A percentile compares a stretch with the other conserved stretches of the same genome.
phyloP scores from a whole-genome alignment of 78 protist genomes.

The Dictyostelium brefeldianum region DNA sequence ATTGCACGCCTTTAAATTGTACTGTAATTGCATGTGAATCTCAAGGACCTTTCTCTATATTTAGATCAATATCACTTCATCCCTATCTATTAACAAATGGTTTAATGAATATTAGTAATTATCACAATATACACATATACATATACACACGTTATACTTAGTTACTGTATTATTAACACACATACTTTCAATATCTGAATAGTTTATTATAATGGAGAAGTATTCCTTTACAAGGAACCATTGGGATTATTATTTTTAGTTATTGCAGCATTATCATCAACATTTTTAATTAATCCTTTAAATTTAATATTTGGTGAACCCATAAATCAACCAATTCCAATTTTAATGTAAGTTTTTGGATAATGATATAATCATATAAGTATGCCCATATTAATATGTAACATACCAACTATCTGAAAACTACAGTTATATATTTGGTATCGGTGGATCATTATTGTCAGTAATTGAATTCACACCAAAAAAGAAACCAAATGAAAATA shows the following conservation, averaged over 20 bases:
- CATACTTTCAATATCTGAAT: no score
- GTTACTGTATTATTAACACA: background rate
- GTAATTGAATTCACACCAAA: constrained; percentile 71
- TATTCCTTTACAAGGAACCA: constrained; percentile 74
- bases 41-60: constrained; percentile 84
- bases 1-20: constrained; percentile 60
- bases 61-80: constrained; percentile 9
- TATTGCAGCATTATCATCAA: constrained; percentile 76
- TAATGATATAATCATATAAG: no score
- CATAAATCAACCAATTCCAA: constrained; percentile 48
- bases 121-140: background rate
- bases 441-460: constrained; percentile 75
- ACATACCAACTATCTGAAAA: background rate
- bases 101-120: constrained; percentile 38
- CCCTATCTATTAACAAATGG: constrained; percentile 82
- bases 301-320: constrained; percentile 66
- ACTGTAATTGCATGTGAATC: constrained; percentile 63
- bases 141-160: background rate
- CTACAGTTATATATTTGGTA: constrained; percentile 72
- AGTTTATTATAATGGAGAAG: constrained; percentile 86
- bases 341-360: no score
- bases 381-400: no score
- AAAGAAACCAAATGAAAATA: background rate
- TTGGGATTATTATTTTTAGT: constrained; percentile 84
- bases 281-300: constrained; percentile 76